Evolutionary conservation across 2,329 filamentous ascomycete species (phyloP), one percentile per base, ranked within the genome.

Genomic region (Fusarium scirpi): DNA sequence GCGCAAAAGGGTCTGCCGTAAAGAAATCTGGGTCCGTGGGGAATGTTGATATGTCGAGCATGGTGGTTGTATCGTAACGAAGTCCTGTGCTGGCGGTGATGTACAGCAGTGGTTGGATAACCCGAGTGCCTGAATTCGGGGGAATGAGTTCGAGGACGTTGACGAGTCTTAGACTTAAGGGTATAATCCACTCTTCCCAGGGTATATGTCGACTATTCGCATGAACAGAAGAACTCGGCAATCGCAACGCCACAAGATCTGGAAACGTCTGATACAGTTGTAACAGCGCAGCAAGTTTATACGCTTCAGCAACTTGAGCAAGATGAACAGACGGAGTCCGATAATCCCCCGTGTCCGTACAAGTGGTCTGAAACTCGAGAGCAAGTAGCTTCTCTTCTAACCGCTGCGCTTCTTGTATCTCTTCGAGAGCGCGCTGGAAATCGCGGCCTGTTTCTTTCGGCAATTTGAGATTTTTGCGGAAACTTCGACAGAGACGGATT

Each of bases 231-330:
- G 74, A 63, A 4, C 69, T 72, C 8, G 79, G 78, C 2, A 80
- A 57, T 4, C 78, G 72, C 2, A 77, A 46, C 1, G 77, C 73
- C 4, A 80, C 79, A 2, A 81, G 69, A 13, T 80, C 78, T 0
- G 79, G 79, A 4, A 81, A 81, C 0, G 81, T 82, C 63, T 82
- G 78, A 69, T 83, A 82, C 0, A 83, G 76, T 27, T 82, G 81
- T 3, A 82, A 66, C 6, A 83, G 57, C 0, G 81, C 78, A 2
- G 78, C 76, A 8, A 83, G 70, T 27, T 80, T 77, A 43, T 82
- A 82, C 0, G 80, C 80, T 58, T 83, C 81, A n/a, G 80, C 80
- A 3, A 80, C 77, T 10, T 74, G 69, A 2, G 76, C 74, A 1
- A 83, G 78, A 46, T 83, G 80, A 3, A 73, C 58, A 2, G 69